These are phyloP conservation scores for Blastocystis sp. DNA, from an alignment of 352 stramenopile species.

Conservation along the genomic window DNA sequence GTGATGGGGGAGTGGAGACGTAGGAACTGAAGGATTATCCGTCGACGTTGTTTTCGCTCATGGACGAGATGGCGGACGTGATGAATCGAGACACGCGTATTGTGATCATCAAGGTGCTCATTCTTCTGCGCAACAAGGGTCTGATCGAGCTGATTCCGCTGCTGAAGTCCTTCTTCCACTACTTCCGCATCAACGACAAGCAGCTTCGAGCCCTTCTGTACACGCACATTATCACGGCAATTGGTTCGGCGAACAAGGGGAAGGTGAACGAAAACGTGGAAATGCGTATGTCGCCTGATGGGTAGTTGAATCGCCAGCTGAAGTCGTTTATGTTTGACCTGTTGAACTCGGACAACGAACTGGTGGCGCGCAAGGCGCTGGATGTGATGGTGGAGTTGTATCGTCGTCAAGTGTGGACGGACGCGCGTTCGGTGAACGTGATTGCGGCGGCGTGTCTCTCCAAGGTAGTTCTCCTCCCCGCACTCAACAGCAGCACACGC, in stretches of 20 bases:
- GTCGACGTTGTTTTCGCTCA: conserved; percentile 78
- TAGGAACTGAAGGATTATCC: conserved; percentile 73
- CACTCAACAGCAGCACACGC: conserved; percentile 68
- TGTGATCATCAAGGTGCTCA: conserved; percentile 83
- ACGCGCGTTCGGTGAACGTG: conserved; percentile 87
- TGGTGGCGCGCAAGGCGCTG: conserved; percentile 74
- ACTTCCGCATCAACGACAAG: conserved; percentile 90
- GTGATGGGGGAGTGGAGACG: conserved; percentile 2
- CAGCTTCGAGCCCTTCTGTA: conserved; percentile 83
- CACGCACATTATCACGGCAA: conserved; percentile 86
- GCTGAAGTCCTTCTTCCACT: conserved; percentile 85
- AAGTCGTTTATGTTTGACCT: conserved; percentile 87
- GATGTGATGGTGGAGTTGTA: conserved; percentile 88
- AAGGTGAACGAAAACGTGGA: conserved; percentile 71
- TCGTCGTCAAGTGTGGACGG: conserved; percentile 83
- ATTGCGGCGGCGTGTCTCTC: conserved; percentile 78
- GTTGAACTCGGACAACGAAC: conserved; percentile 75
- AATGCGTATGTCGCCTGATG: not conserved
- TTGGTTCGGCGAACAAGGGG: conserved; percentile 78
- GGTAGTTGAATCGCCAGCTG: conserved; percentile 79
- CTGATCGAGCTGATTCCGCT: conserved; percentile 78
- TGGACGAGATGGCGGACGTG: conserved; percentile 76
- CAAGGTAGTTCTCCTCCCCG: conserved; percentile 58
- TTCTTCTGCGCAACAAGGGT: conserved; percentile 86
- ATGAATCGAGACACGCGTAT: conserved; percentile 79